Base-by-base conservation (phyloP, 306 rosid species). In the Vigna hirtella region DNA sequence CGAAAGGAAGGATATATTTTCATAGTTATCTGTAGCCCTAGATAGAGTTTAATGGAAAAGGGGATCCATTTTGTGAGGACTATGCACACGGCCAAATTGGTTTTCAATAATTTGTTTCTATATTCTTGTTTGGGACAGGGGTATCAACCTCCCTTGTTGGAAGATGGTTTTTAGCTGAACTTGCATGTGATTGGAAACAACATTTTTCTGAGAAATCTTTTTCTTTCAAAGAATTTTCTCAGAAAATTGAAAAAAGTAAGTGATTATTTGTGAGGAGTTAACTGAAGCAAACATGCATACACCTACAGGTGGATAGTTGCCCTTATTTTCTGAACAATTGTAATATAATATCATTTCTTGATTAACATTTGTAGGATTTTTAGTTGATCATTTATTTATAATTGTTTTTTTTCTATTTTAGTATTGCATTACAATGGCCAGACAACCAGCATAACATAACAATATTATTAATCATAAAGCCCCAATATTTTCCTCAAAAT, bases 261-360 rank as follows among this genome's bases (percentile, higher is more conserved):
- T 30, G 40, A 16, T 62, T 15, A 62, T 62, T 62, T 62, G 3
- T 34, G 6, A 56, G 3, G 20, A 56, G 24, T 22, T 14, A 61
- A 7, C 66, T 13, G 2, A 61, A 61, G 43, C 38, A 26, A 58
- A 24, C 38, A 58, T 7, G 3, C 43, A 51, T 70, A 7, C 50
- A 47, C 2, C 70, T 20, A 3, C 72, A 40, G 38, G 64, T 49
- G 45, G 50, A 67, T n/a, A 45, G 48, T 42, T 70, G 53, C 59
- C 66, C 51, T 64, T 63, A 47, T 74, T 58, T 81, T 61, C 66
- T 57, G 32, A 81, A 57, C 15, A 66, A 20, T 28, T 50, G 55
- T 62, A 59, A 47, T 74, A 24, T 38, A 58, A 69, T 62, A 7
- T 68, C 32, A 6, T 36, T 49, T 75, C 38, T 52, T 28, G 48